A percentile compares a stretch with the other conserved stretches of the same genome.
Conservation (phyloP, 2,329 filamentous ascomycete genomes). For the Trichoderma atrobrunneum region DNA sequence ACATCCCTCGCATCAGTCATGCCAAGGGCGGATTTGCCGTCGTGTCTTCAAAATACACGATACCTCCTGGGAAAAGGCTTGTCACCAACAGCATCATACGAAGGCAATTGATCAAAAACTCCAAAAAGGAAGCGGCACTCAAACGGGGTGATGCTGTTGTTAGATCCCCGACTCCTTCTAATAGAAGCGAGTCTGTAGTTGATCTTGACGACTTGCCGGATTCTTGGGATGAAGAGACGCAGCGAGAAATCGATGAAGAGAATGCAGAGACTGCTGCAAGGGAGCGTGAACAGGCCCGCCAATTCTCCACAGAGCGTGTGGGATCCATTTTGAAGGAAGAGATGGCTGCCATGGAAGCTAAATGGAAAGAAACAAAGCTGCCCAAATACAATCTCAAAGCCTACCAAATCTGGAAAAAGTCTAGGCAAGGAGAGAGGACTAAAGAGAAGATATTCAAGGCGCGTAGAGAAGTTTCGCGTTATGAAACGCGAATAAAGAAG, state of each 20-base stretch:
- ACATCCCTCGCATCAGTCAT: slow-evolving; percentile 25
- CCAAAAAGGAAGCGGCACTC: slow-evolving; percentile 20
- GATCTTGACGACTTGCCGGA: slow-evolving; percentile 38
- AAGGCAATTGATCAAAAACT: slow-evolving; percentile 37
- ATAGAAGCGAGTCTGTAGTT: slow-evolving; percentile 40
- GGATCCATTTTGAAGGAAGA: slow-evolving; percentile 51
- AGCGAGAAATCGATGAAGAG: slow-evolving; percentile 56
- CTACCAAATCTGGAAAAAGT: slow-evolving; percentile 58
- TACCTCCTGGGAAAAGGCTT: slow-evolving; percentile 44
- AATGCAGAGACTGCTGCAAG: slow-evolving; percentile 28
- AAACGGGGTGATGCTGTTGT: slow-evolving; percentile 18
- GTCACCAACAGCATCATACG: slow-evolving; percentile 44
- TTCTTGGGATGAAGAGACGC: slow-evolving; percentile 52
- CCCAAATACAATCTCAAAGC: slow-evolving; percentile 56
- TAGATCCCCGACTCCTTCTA: slow-evolving; percentile 22
- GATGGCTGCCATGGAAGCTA: slow-evolving; percentile 47
- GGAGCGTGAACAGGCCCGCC: slow-evolving; percentile 15
- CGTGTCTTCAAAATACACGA: slow-evolving; percentile 23
- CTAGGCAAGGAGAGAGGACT: slow-evolving; percentile 42
- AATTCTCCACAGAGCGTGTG: slow-evolving; percentile 47
- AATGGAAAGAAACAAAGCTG: slow-evolving; percentile 59
- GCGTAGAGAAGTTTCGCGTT: slow-evolving; percentile 39
- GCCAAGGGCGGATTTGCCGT: slow-evolving; percentile 29
- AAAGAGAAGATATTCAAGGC: slow-evolving; percentile 43
- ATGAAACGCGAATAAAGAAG: slow-evolving; percentile 54